Evolutionary conservation across 129 eudicot genomes (phyloP), one percentile per base, ranked within the genome.

Genomic region (Lactuca sativa): DNA sequence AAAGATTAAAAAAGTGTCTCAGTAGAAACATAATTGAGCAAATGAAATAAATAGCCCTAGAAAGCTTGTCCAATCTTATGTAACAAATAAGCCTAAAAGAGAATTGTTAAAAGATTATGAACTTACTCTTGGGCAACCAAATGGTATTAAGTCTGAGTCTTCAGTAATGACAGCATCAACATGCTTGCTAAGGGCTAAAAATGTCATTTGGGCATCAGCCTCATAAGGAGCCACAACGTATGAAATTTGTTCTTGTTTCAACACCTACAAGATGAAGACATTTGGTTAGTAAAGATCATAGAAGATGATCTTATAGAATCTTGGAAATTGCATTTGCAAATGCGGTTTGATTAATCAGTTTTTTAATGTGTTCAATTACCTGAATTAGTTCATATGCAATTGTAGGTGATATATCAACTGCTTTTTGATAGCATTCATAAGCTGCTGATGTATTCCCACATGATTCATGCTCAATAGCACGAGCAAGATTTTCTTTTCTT

Each of bases 191-290:
- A 85, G 44, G 40, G 99, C 99, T 82, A 93, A 71, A 77, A 87
- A 90, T 47, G 99, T 90, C 97, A 93, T 90, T 79, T 93, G 97
- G 49, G 99, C 99, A 83, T 93, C 99, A 67, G 97, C 99, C 74
- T 93, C 99, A 58, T 93, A 93, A 44, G 99, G 99, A 52, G 97
- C 99, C 62, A 93, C 99, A 36, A 93, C 80, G 34, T 87, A 93
- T 61, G 77, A 62, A 11, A 93, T 76, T 62, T 84, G 84, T 76
- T 93, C 95, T 74, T 77, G 82, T 37, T 87, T 90, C 62, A 93
- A 72, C 62, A 93, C 99, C 99, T 93, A 77, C 56, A 32, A 0
- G n/a, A 69, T 77, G 30, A 12, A 8, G 9, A 70, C 32, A 31
- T 17, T 31, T 8, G 36, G 37, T 67, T 59, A 49, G 34, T 1